A percentile compares a stretch with the other conserved stretches of the same genome.
Conservation (phyloP, 768 basidiomycete species). For the Lactarius evosmus region DNA sequence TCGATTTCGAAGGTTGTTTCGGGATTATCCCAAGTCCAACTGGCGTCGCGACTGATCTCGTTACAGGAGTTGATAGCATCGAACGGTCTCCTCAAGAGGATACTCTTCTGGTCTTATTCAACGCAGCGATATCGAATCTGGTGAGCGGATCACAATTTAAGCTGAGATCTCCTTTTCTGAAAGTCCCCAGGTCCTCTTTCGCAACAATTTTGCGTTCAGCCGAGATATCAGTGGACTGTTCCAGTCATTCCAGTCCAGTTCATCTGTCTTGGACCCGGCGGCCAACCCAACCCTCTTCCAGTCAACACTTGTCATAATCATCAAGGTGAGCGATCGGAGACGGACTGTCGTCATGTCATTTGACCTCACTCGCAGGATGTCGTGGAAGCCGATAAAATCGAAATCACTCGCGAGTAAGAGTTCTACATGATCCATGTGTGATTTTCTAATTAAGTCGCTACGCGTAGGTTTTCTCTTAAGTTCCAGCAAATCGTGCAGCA, state of each 20-base stretch:
- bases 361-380: constrained; percentile 49
- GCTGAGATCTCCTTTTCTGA: not conserved
- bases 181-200: constrained; percentile 50
- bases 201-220: constrained; percentile 62
- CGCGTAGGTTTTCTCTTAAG: constrained; percentile 50
- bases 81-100: constrained; percentile 64
- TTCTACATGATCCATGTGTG: not conserved
- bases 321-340: constrained; percentile 45
- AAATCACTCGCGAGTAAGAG: constrained; percentile 56
- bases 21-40: not conserved
- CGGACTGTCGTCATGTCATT: no score
- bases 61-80: constrained; percentile 56
- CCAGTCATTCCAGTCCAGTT: constrained; percentile 58
- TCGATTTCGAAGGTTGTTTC: constrained; percentile 60
- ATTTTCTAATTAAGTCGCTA: not conserved
- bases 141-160: constrained; percentile 31
- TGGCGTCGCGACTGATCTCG: not conserved
- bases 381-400: constrained; percentile 54
- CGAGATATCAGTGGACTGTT: constrained; percentile 60
- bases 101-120: constrained; percentile 59
- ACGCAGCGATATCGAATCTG: constrained; percentile 61
- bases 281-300: constrained; percentile 58
- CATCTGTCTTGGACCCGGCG: constrained; percentile 54
- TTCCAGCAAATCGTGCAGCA: constrained; percentile 59
- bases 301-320: constrained; percentile 59